These are phyloP conservation scores for Daedaleopsis nitida DNA, from an alignment of 768 basidiomycete genomes.

Conservation along the genomic window DNA sequence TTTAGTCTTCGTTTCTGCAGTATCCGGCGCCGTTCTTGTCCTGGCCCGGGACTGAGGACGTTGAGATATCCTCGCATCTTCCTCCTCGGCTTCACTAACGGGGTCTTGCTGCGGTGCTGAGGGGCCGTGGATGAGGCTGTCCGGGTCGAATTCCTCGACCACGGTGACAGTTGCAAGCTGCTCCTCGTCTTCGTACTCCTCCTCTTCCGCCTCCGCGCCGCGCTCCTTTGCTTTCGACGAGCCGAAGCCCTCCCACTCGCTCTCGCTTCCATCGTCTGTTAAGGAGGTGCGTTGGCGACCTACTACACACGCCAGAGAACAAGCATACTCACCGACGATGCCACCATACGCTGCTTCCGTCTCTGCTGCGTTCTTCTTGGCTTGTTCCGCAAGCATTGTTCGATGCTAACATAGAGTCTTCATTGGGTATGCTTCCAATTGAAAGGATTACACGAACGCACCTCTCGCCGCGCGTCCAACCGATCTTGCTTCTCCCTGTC, in stretches of 20 bases:
- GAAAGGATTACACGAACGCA: constrained; percentile 34
- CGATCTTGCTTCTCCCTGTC: constrained; percentile 79
- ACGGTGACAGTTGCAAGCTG: constrained; percentile 88
- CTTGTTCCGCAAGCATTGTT: constrained; percentile 74
- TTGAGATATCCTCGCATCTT: constrained; percentile 9
- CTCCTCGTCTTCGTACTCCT: constrained; percentile 83
- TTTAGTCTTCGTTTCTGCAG: constrained; percentile 9
- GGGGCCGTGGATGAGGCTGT: constrained; percentile 52
- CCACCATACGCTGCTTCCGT: constrained; percentile 74
- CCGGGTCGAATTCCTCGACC: constrained; percentile 88
- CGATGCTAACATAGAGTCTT: constrained; percentile 57
- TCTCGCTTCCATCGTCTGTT: constrained; percentile 29
- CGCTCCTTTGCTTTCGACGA: constrained; percentile 19
- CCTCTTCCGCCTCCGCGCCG: constrained; percentile 45
- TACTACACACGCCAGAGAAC: background rate
- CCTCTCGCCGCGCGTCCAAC: constrained; percentile 77
- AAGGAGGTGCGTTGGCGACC: background rate
- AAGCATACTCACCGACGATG: constrained; percentile 14
- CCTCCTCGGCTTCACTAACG: constrained; percentile 15
- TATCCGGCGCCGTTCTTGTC: constrained; percentile 21
- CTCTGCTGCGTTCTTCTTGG: constrained; percentile 71
- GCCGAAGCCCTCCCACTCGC: constrained; percentile 47
- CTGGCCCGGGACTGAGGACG: constrained; percentile 19
- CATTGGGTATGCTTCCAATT: constrained; percentile 17
- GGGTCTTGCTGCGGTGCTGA: constrained; percentile 17